Conservation (phyloP, 2,329 filamentous ascomycete genomes). For the Trichophyton mentagrophytes region DNA sequence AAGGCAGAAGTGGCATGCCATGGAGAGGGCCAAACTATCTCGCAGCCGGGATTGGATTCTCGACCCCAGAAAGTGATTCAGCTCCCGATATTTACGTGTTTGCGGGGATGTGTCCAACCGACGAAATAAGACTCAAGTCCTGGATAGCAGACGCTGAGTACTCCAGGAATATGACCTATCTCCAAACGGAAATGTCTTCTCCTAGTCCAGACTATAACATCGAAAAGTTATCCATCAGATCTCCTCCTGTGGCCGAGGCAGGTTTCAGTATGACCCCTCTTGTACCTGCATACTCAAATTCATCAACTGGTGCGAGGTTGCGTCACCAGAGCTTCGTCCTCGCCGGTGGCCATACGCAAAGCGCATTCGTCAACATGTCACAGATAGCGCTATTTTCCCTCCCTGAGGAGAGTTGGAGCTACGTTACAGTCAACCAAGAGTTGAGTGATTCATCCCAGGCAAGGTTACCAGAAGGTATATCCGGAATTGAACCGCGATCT, state of each 20-base stretch:
- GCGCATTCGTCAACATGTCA: conserved; percentile 88
- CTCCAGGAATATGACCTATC: conserved; percentile 63
- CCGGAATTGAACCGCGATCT: conserved; percentile 61
- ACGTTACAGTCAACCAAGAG: conserved; percentile 51
- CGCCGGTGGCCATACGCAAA: conserved; percentile 69
- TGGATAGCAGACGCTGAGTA: conserved; percentile 65
- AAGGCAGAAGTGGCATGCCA: conserved; percentile 20
- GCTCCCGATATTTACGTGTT: conserved; percentile 56
- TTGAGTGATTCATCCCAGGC: conserved; percentile 38
- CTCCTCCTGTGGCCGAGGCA: conserved; percentile 65
- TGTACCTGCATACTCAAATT: conserved; percentile 55
- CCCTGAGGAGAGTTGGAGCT: conserved; percentile 77
- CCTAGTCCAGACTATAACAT: conserved; percentile 9
- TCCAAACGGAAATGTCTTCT: conserved; percentile 25
- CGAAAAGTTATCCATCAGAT: conserved; percentile 40
- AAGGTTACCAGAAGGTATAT: conserved; percentile 40
- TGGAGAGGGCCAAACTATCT: conserved; percentile 44
- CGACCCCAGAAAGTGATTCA: conserved; percentile 36
- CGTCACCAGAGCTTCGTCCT: conserved; percentile 69
- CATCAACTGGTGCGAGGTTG: conserved; percentile 47
- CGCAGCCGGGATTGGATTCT: conserved; percentile 53
- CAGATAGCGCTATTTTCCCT: conserved; percentile 76
- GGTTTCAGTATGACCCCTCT: conserved; percentile 74
- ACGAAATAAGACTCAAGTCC: conserved; percentile 30
- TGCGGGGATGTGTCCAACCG: conserved; percentile 73